Evolutionary conservation across 2,329 filamentous ascomycete genomes (phyloP), one percentile per base, ranked within the genome.

Genomic region (Sarocladium oryzae): DNA sequence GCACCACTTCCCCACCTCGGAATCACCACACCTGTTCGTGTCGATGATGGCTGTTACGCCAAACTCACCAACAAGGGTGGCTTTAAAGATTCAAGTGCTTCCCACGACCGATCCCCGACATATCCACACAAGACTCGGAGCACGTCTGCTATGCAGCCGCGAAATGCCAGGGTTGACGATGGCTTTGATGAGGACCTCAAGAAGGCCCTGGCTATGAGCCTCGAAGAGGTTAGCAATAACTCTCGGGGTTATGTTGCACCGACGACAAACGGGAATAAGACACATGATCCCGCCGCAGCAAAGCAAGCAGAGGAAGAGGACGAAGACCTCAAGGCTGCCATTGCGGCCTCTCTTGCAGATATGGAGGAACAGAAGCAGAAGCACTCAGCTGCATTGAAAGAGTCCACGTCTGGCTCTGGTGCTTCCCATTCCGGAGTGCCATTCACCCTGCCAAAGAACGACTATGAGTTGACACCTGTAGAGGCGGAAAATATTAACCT

Each of bases 291-390:
- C 3, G 55, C 63, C 2, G 57, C 66, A 2, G 50, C 67, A 54
- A 75, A 73, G 59, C 70, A 69, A 50, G 81, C 80, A 2, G 89
- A 95, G 50, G 90, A 96, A 52, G 91, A 96, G 51, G 93, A 99
- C 62, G 86, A 89, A 1, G 92, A 97, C 61, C 72, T 99, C 24
- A 95, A 93, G 65, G 90, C 92, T 23, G 93, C 93, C 3, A 97
- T 99, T 63, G 92, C 91, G 32, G 91, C 95, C 16, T 97, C 93
- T 4, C 67, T 99, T 53, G 87, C 88, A 21, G 93, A 99, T 63
- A 96, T 97, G 89, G 93, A 99, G 68, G 88, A 96, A 66, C 92
- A 99, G 66, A 97, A 99, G 75, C 86, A 92, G 69, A 85, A 84
- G 58, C 90, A 97, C 65, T 83, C 90, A 1, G 88, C 86, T 4